Conservation (phyloP, 2,329 filamentous ascomycete genomes). For the Amauroascus niger region DNA sequence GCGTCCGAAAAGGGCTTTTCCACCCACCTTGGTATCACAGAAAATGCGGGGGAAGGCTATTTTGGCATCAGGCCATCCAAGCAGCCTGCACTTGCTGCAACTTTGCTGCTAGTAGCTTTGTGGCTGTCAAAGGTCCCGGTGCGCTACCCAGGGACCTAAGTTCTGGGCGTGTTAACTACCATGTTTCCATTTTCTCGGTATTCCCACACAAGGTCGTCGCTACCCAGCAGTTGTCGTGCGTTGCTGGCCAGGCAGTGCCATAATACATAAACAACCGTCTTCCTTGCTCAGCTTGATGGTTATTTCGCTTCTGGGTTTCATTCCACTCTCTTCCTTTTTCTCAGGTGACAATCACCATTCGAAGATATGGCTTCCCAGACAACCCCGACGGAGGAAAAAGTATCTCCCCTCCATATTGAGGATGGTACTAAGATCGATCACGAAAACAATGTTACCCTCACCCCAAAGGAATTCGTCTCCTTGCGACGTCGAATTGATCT, state of each 20-base stretch:
- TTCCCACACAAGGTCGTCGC: too few species aligned
- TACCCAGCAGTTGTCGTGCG: neutral
- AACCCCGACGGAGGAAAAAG: neutral
- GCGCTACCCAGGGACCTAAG: neutral
- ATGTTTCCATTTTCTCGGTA: too few species aligned
- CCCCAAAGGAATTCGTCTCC: conserved; percentile 50
- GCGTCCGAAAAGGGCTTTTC: neutral
- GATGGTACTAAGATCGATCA: conserved; percentile 1
- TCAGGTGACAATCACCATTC: neutral
- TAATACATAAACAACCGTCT: neutral
- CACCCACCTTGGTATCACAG: neutral
- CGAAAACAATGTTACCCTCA: conserved; percentile 32
- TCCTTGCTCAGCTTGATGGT: neutral
- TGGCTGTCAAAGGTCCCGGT: neutral
- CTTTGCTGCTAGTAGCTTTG: too few species aligned
- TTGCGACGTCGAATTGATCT: conserved; percentile 60
- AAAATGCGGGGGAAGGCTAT: too few species aligned
- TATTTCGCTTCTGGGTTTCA: neutral
- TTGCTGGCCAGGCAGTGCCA: neutral
- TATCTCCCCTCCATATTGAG: conserved; percentile 3
- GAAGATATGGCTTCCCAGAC: neutral
- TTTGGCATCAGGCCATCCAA: too few species aligned
- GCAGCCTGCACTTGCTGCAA: too few species aligned
- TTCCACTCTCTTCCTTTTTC: neutral
- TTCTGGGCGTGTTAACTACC: neutral